phyloP scores from a whole-genome alignment of 2,329 filamentous ascomycete species.

The Didymella pinodella region DNA sequence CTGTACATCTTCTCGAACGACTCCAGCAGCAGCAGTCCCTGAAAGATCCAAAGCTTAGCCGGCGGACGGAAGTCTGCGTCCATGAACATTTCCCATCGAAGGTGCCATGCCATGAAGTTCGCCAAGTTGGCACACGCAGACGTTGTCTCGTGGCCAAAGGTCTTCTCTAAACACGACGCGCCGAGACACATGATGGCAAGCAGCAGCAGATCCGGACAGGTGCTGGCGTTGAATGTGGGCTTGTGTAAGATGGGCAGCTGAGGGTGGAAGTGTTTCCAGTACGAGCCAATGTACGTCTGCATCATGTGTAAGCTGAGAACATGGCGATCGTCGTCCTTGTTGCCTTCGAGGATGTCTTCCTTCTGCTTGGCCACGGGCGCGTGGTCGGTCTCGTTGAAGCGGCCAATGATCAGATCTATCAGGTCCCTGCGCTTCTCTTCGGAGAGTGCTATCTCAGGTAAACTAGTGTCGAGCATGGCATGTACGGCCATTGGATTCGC shows the following conservation, averaged over 20 bases:
- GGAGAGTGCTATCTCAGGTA: conserved; percentile 81
- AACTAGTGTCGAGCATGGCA: conserved; percentile 80
- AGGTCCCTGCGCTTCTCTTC: conserved; percentile 87
- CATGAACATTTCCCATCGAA: conserved; percentile 97
- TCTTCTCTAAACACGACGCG: conserved; percentile 85
- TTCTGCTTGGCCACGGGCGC: conserved; percentile 77
- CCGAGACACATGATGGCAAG: conserved; percentile 92
- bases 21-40: conserved; percentile 86
- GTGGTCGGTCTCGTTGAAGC: conserved; percentile 83
- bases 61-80: conserved; percentile 88
- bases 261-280: conserved; percentile 93
- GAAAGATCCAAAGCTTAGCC: conserved; percentile 95
- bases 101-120: conserved; percentile 89
- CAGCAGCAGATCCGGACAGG: conserved; percentile 82
- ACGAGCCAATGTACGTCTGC: conserved; percentile 87
- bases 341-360: conserved; percentile 78
- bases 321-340: conserved; percentile 69
- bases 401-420: conserved; percentile 78
- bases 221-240: conserved; percentile 89
- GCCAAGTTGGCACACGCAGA: conserved; percentile 82
- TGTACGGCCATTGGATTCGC: conserved; percentile 91
- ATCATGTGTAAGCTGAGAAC: conserved; percentile 89
- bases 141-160: conserved; percentile 75
- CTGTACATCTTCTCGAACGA: conserved; percentile 99
- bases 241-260: conserved; percentile 95